Conservation (phyloP, 2,329 filamentous ascomycete species). For the Zasmidium cellare region DNA sequence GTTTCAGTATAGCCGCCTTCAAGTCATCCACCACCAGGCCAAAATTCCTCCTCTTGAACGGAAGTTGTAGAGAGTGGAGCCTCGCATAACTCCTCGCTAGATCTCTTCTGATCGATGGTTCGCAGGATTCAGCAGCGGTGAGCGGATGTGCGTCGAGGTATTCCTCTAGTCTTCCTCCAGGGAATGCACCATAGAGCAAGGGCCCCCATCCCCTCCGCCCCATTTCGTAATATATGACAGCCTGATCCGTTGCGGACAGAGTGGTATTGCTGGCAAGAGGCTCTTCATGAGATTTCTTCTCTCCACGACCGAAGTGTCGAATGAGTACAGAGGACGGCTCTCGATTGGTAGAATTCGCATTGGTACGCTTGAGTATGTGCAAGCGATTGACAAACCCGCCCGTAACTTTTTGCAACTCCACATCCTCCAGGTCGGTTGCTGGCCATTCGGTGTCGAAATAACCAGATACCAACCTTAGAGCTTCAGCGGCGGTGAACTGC, state of each 20-base stretch:
- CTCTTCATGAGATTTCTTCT: conserved; percentile 4
- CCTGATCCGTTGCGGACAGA: conserved; percentile 9
- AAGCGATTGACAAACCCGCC: conserved; percentile 12
- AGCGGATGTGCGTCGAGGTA: conserved; percentile 9
- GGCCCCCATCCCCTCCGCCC: conserved; percentile 12
- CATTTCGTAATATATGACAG: conserved; percentile 10
- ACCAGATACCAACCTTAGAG: conserved; percentile 4
- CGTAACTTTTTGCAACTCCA: background rate
- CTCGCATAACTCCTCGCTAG: conserved; percentile 10
- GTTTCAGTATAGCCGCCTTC: background rate
- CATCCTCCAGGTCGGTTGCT: background rate
- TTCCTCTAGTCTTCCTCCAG: conserved; percentile 12
- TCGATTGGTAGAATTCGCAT: background rate
- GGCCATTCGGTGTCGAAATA: conserved; percentile 12
- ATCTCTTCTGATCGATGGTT: conserved; percentile 1
- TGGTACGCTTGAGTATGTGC: conserved; percentile 6
- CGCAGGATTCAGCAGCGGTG: conserved; percentile 3
- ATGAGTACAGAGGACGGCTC: conserved; percentile 10
- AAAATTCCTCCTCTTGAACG: conserved; percentile 3
- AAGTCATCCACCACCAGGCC: background rate
- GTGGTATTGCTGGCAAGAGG: conserved; percentile 4
- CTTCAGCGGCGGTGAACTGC: background rate
- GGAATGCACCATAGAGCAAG: conserved; percentile 3
- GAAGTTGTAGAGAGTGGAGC: conserved; percentile 9
- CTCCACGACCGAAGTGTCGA: conserved; percentile 9